Conservation (phyloP, 164 flowering plant species). For the Vitis riparia region DNA sequence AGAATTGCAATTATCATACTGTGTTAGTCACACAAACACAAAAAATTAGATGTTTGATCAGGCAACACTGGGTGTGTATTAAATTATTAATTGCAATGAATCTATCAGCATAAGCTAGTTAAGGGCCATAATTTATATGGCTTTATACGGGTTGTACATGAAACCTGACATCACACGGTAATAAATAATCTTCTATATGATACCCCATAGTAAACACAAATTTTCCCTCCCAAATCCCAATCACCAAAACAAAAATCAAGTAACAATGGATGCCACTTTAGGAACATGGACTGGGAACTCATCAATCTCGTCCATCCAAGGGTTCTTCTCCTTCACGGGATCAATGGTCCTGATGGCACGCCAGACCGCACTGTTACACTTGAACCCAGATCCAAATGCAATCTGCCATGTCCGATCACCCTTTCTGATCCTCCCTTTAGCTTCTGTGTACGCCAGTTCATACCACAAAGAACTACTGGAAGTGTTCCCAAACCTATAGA, state of each 20-base stretch:
- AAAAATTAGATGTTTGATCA: no score
- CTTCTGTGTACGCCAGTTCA: conserved; percentile 74
- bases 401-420: conserved; percentile 88
- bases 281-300: conserved; percentile 72
- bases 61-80: no score
- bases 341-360: conserved; percentile 49
- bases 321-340: conserved; percentile 66
- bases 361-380: conserved; percentile 93
- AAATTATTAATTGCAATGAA: no score
- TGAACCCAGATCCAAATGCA: conserved; percentile 86
- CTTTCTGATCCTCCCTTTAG: conserved; percentile 68
- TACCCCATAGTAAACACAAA: no score
- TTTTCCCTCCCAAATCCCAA: no score
- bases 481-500: conserved; percentile 78
- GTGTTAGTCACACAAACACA: no score
- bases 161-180: no score
- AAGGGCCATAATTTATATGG: no score
- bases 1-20: no score
- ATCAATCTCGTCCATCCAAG: conserved; percentile 79
- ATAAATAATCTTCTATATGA: no score
- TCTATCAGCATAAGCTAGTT: no score
- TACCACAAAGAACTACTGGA: conserved; percentile 86
- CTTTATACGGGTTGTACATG: no score
- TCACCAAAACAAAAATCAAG: not conserved
- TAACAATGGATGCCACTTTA: conserved; percentile 27